Percentiles rank a stretch among this genome's conserved stretches.
These are phyloP conservation scores for Alternaria dauci DNA, from an alignment of 2,329 filamentous ascomycete genomes.

Conservation along the genomic window DNA sequence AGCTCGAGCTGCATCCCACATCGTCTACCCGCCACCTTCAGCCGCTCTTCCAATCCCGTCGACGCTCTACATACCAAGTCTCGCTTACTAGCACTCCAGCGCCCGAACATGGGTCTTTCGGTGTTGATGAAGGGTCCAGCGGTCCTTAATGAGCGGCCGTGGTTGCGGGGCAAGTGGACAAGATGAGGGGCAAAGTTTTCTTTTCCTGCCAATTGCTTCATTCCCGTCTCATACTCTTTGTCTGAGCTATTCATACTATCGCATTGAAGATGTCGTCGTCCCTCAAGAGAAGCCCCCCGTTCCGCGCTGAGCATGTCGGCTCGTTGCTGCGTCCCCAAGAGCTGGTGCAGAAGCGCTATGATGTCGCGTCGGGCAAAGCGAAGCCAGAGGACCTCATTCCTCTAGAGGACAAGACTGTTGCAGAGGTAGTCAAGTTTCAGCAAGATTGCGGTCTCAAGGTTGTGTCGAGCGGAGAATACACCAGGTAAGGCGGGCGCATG, in stretches of 20 bases:
- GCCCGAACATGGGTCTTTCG: slow-evolving; percentile 16
- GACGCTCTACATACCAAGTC: slow-evolving; percentile 2
- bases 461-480: slow-evolving; percentile 75
- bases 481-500: slow-evolving; percentile 29
- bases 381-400: slow-evolving; percentile 56
- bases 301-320: slow-evolving; percentile 76
- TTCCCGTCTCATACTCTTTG: slow-evolving; percentile 6
- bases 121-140: slow-evolving; percentile 22
- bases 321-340: slow-evolving; percentile 72
- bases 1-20: slow-evolving; percentile 34
- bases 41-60: slow-evolving; percentile 31
- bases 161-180: slow-evolving; percentile 33
- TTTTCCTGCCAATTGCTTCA: slow-evolving; percentile 9
- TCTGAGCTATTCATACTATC: slow-evolving; percentile 9
- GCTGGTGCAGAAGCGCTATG: slow-evolving; percentile 67
- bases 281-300: slow-evolving; percentile 61
- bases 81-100: slow-evolving; percentile 20
- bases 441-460: slow-evolving; percentile 68
- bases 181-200: slow-evolving; percentile 34
- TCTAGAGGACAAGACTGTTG: slow-evolving; percentile 72
- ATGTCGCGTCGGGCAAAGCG: slow-evolving; percentile 62
- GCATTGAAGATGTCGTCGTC: slow-evolving; percentile 46
- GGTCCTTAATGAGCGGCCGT: slow-evolving; percentile 19
- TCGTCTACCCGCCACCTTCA: slow-evolving; percentile 21
- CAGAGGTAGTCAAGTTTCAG: slow-evolving; percentile 71